Conservation (phyloP, 345 rosid species). For the Bruguiera sexangula region DNA sequence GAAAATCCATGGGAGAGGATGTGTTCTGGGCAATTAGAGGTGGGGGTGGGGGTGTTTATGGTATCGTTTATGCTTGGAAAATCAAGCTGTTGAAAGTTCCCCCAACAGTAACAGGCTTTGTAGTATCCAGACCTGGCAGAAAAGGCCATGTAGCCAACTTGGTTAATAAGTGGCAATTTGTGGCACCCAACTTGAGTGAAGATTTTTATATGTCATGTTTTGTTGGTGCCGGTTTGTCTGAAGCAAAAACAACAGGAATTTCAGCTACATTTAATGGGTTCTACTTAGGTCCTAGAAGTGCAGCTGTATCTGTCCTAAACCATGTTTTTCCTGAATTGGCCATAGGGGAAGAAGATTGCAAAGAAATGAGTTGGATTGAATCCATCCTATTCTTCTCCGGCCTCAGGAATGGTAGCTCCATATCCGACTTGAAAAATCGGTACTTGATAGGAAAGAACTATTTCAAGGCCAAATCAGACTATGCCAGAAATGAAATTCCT, state of each 20-base stretch:
- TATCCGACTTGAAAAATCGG: slow-evolving; percentile 21
- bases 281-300: slow-evolving; percentile 18
- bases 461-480: slow-evolving; percentile 32
- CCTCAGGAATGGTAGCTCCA: slow-evolving; percentile 6
- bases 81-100: slow-evolving; percentile 25
- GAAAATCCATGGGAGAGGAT: slow-evolving; percentile 27
- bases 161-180: slow-evolving; percentile 25
- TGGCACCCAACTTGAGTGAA: slow-evolving; percentile 16
- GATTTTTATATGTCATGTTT: slow-evolving; percentile 31
- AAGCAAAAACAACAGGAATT: slow-evolving; percentile 4
- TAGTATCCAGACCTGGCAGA: slow-evolving; percentile 16
- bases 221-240: slow-evolving; percentile 21
- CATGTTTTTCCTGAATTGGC: slow-evolving; percentile 22
- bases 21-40: slow-evolving; percentile 34
- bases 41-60: slow-evolving; percentile 28
- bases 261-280: slow-evolving; percentile 32
- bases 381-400: slow-evolving; percentile 28
- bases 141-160: slow-evolving; percentile 14
- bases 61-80: slow-evolving; percentile 28
- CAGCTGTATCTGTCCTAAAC: slow-evolving; percentile 6
- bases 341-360: slow-evolving; percentile 15
- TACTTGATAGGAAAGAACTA: slow-evolving; percentile 5
- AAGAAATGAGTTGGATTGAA: slow-evolving; percentile 32
- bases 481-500: slow-evolving; percentile 18
- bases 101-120: slow-evolving; percentile 9